Base-by-base conservation (phyloP, 345 rosid species). In the Schrenkiella parvula region DNA sequence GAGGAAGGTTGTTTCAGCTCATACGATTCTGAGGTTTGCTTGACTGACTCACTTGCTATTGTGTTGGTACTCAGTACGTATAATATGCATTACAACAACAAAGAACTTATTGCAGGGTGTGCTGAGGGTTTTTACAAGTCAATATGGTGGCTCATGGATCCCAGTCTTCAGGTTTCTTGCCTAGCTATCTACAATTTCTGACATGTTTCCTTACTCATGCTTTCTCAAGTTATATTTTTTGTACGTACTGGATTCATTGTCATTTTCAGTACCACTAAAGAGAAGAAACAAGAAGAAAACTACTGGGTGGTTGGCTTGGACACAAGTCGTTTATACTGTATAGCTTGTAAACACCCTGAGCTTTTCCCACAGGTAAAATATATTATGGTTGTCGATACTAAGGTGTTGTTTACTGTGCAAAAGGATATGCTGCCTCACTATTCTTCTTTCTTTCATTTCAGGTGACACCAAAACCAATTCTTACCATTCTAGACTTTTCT, bases 401-500 rank as follows among this genome's bases (percentile, higher is more conserved):
- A 22, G 67, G 25, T 52, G 22, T n/a, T n/a, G n/a, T 54, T 62
- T n/a, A n/a, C 34, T 21, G 5, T 8, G 6, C 8, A 3, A 62
- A 35, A 50, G 12, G 25, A 55, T 55, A 26, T 11, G 60, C 31
- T 69, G n/a, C 42, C 67, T 78, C 57, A 25, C 48, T 56, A 59
- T 6, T 37, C 26, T 39, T 66, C 17, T 47, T 51, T 38, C 57
- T 78, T 43, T 55, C 64, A 64, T 76, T 68, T 43, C 84, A 95
- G 99, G 95, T 95, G 80, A 84, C 85, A 60, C 99, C 97, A 41
- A 88, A 91, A 74, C 97, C 99, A 41, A 80, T 88, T 70, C 90
- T 95, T 67, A 80, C 91, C 29, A 73, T 89, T 29, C 65, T 91
- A 18, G 81, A 85, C 81, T 82, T 87, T 52, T 84, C 90, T 42